A percentile compares a stretch with the other conserved stretches of the same genome.
Conservation (phyloP, 225 moss, liverwort and hornwort genomes). For the Rhytidiadelphus loreus region DNA sequence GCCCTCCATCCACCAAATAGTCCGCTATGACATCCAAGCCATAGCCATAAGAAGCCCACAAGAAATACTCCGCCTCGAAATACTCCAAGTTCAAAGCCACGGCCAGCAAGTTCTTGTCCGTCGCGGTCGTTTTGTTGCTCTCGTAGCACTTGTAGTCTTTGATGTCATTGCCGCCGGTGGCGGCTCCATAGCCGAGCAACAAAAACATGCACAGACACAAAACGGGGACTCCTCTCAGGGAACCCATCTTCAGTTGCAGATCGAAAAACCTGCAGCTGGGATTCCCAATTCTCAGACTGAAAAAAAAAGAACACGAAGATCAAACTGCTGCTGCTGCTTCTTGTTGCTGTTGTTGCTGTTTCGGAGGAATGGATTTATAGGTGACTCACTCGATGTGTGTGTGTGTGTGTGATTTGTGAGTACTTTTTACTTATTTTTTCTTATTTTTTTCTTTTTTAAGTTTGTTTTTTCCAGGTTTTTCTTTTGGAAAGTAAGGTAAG, state of each 20-base stretch:
- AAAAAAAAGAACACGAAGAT: background rate
- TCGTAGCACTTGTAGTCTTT: background rate
- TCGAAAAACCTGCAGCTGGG: background rate
- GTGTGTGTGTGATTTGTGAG: background rate
- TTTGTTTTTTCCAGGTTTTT: background rate
- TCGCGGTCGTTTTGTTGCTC: background rate
- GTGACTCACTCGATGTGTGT: background rate
- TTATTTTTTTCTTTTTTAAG: fast-evolving
- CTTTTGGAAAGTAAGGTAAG: background rate
- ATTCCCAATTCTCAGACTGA: background rate
- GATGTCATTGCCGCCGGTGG: background rate
- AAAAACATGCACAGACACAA: background rate
- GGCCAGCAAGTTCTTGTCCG: constrained; percentile 12
- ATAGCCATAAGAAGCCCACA: constrained; percentile 28
- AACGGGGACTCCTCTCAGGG: background rate
- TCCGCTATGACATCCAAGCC: constrained; percentile 44
- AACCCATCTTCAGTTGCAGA: background rate
- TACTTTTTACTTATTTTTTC: too few relatives aligned
- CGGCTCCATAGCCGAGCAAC: background rate
- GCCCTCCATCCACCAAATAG: constrained; percentile 41
- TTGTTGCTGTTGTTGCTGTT: background rate
- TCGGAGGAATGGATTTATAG: background rate
- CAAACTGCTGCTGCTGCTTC: background rate
- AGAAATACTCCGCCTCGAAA: constrained; percentile 64
- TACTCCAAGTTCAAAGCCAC: constrained; percentile 76